phyloP scores from a whole-genome alignment of 495 filamentous ascomycete species.

The Mycothermus thermophilus region DNA sequence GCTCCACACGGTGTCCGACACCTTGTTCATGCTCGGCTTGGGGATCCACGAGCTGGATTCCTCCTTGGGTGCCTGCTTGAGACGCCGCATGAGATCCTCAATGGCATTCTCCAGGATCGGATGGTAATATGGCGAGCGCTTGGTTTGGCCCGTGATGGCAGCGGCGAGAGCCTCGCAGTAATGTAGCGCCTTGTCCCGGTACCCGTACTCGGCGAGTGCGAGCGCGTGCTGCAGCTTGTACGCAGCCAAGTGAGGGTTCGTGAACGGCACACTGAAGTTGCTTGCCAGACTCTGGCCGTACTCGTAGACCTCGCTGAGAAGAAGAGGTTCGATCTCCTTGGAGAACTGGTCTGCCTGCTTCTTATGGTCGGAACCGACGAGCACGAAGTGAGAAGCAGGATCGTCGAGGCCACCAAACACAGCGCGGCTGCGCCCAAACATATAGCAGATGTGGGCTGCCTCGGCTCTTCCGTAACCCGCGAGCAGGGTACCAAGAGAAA shows the following conservation, averaged over 20 bases:
- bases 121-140: constrained; percentile 73
- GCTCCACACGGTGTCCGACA: constrained; percentile 74
- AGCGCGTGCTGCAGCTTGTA: constrained; percentile 85
- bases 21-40: constrained; percentile 87
- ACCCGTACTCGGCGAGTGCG: constrained; percentile 69
- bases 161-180: constrained; percentile 79
- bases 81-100: constrained; percentile 68
- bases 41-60: constrained; percentile 62
- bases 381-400: constrained; percentile 56
- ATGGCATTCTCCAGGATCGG: constrained; percentile 54
- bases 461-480: constrained; percentile 75
- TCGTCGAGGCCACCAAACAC: constrained; percentile 79
- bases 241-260: constrained; percentile 65
- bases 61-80: constrained; percentile 74
- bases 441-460: constrained; percentile 77
- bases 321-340: constrained; percentile 66
- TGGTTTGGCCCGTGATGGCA: constrained; percentile 71
- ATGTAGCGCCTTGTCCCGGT: constrained; percentile 65
- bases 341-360: constrained; percentile 50
- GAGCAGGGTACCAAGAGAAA: constrained; percentile 72
- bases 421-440: constrained; percentile 43
- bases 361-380: constrained; percentile 72
- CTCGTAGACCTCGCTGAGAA: constrained; percentile 89
- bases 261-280: constrained; percentile 37
- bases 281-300: constrained; percentile 57